Conservation (phyloP, 1,139 yeast genomes). For the Geotrichum macrosporum region DNA sequence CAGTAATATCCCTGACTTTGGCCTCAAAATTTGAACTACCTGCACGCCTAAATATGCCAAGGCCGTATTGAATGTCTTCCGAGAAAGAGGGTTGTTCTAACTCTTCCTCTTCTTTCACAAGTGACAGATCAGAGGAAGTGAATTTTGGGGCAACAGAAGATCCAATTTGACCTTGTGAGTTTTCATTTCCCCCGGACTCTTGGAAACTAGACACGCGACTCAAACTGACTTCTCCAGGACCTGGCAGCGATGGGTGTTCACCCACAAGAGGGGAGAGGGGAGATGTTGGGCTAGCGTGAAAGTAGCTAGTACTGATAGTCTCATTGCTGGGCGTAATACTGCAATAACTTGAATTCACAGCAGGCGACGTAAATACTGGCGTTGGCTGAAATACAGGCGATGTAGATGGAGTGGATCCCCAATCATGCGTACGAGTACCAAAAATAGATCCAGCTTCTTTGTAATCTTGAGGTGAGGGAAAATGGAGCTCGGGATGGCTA, state of each 20-base stretch:
- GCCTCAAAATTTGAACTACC: neutral
- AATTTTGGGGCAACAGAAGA: neutral
- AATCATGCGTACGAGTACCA: slow-evolving; percentile 37
- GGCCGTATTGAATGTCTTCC: neutral
- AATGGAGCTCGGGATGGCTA: slow-evolving; percentile 4
- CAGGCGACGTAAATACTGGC: slow-evolving; percentile 9
- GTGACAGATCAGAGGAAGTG: neutral
- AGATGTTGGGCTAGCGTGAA: neutral
- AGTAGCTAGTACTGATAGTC: neutral
- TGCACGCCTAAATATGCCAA: neutral
- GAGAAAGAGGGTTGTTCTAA: neutral
- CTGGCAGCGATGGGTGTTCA: neutral
- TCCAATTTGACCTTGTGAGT: neutral
- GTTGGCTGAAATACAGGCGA: slow-evolving; percentile 19
- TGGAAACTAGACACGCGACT: neutral
- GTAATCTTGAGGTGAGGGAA: slow-evolving; percentile 23
- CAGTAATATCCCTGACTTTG: neutral
- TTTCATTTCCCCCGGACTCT: neutral
- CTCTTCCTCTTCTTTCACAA: slow-evolving; percentile 1
- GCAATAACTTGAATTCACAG: neutral
- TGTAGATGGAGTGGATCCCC: slow-evolving; percentile 29
- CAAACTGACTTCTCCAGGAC: neutral
- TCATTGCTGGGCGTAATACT: neutral
- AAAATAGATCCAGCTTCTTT: slow-evolving; percentile 35
- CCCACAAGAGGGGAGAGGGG: slow-evolving; percentile 1